Evolutionary conservation across 2,329 filamentous ascomycete genomes (phyloP), one percentile per base, ranked within the genome.

Genomic region (Seiridium unicorne): DNA sequence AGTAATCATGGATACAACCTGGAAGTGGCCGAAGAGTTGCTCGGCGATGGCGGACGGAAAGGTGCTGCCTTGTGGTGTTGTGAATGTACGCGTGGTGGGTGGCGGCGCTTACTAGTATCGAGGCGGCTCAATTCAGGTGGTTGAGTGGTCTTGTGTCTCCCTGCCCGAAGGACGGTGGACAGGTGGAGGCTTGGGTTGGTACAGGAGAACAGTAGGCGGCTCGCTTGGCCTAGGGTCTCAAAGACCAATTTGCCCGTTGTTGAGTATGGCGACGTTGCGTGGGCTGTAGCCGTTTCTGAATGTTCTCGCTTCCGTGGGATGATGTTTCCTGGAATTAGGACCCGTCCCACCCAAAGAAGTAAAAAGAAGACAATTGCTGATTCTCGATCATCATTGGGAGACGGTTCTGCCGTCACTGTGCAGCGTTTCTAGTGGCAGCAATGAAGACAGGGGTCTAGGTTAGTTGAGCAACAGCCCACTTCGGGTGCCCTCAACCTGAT

Each of bases 51-150:
- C 32, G 11, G 32, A 26, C 9, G 44, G 11, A 47, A 40, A n/a
- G 44, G 42, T 54, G 58, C 46, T 57, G 47, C 58, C 48, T 60
- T 44, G 55, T n/a, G 53, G 54, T 46, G 54, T 56, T 60, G 58
- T 35, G 53, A 44, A 34, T 32, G 55, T 51, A 51, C 46, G 53
- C 47, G 55, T 51, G 55, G 54, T 54, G n/a, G 18, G 42, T 51
- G 57, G 49, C 31, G 57, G 57, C 48, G 56, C 38, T 47, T 59
- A 26, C 42, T 54, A 46, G 35, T 49, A 51, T 36, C 31, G 55
- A 55, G 35, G 40, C 18, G 44, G 55, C 44, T 35, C n/a, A 9
- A 26, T 26, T 36, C n/a, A 32, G 44, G 44, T 38, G 44, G 32
- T 49, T n/a, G n/a, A 31, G 55, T 51, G 44, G 56, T 31, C 48